Evolutionary conservation across 106 monocot species (phyloP).

Genomic region (Alisma plantagoaquatica): DNA sequence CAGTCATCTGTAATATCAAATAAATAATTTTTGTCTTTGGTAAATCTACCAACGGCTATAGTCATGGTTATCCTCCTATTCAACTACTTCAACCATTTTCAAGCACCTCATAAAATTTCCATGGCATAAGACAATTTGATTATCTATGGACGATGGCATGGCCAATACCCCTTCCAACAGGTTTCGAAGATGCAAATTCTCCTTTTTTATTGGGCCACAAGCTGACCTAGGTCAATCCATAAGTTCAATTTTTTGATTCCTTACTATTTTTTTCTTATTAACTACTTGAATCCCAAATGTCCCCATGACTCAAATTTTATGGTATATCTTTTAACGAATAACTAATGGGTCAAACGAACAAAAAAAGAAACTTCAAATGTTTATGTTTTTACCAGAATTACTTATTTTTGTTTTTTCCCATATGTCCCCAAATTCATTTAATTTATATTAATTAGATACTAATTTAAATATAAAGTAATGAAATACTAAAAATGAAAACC

Average conservation of each 20-base stretch:
- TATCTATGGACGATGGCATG: not conserved
- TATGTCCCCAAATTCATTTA: too few relatives aligned
- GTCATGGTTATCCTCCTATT: too few relatives aligned
- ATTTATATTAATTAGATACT: too few relatives aligned
- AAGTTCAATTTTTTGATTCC: not conserved
- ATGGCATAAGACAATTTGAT: not conserved
- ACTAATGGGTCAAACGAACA: not conserved
- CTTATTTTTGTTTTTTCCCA: not conserved
- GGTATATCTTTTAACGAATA: not conserved
- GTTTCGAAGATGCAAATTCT: not conserved
- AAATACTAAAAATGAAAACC: too few relatives aligned
- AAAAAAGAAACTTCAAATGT: not conserved
- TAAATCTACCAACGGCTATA: conserved; percentile 2
- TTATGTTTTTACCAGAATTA: not conserved
- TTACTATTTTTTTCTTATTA: not conserved
- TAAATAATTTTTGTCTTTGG: conserved; percentile 4
- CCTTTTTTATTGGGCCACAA: too few relatives aligned
- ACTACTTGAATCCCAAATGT: not conserved
- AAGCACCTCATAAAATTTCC: too few relatives aligned
- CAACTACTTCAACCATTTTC: too few relatives aligned
- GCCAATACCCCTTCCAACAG: not conserved
- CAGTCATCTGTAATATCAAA: conserved; percentile 6
- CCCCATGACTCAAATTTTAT: too few relatives aligned
- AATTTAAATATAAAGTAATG: too few relatives aligned
- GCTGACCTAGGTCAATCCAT: too few relatives aligned